Base-by-base conservation (phyloP, 2,329 filamentous ascomycete genomes). In the Exophiala lecanii-corni region DNA sequence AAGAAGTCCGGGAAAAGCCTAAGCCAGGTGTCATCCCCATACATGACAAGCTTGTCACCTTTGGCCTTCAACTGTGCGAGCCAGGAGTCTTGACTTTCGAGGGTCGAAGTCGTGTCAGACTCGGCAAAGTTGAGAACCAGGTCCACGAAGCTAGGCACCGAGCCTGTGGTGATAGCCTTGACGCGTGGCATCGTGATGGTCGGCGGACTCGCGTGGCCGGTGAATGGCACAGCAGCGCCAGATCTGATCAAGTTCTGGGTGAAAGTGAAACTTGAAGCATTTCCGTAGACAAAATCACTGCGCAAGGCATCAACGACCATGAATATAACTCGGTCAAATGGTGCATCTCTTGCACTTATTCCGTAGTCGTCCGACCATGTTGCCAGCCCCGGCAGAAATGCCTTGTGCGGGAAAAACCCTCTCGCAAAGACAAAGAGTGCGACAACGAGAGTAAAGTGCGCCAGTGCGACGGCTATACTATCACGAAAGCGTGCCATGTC, bases 161-260 rank as follows among this genome's bases (percentile, higher is more conserved):
- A 96, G 49, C 92, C 92, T 1, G 92, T 97, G 1, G 92, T 98
- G 51, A 98, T 89, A 36, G 92, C 89, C 69, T 98, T 98, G 58
- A 98, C 82, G 50, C 91, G 82, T 31, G 92, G 92, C 92, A 98
- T 97, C 13, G 92, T 98, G 49, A 98, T 91, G 5, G 92, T 98
- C 2, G 92, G 92, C 39, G 94, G 89, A n/a, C 87, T 85, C 13
- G 92, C 92, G 74, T 95, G 85, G 23, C 91, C 91, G 21, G 92
- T 98, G 62, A 94, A 98, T 2, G 92, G 92, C 26, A 97, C 73
- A 5, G 92, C 94, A 45, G 76, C 76, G 46, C 91, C 91, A 64
- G 81, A 74, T 58, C 83, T 79, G 60, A 97, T 94, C 53, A 97
- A 74, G 56, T 88, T 82, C 70, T 97, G 92, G 2, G 89, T 94